Evolutionary conservation across 2,329 filamentous ascomycete genomes (phyloP).

Genomic region (Colletotrichum gigasporum): DNA sequence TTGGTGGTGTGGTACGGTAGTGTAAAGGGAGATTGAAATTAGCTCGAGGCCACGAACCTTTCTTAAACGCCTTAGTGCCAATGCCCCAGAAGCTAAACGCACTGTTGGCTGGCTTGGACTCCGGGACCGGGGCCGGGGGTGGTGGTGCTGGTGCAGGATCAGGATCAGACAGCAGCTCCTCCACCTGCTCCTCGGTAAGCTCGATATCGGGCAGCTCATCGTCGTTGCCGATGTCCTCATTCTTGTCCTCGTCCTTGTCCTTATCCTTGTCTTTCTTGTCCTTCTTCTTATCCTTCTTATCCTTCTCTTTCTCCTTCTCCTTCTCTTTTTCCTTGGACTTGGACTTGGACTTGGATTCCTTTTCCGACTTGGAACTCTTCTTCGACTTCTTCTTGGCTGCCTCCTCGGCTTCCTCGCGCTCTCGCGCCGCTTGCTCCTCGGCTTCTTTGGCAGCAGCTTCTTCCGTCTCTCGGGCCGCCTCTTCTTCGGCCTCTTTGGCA

Average conservation of each 20-base stretch:
- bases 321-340: constrained; percentile 45
- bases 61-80: constrained; percentile 54
- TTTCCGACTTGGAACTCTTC: constrained; percentile 47
- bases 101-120: constrained; percentile 45
- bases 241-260: constrained; percentile 35
- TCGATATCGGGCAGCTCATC: constrained; percentile 38
- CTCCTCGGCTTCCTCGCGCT: constrained; percentile 43
- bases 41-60: constrained; percentile 47
- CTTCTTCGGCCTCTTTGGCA: constrained; percentile 51
- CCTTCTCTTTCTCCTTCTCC: constrained; percentile 40
- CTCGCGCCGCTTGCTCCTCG: constrained; percentile 37
- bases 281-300: constrained; percentile 33
- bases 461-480: constrained; percentile 48
- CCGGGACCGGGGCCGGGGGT: constrained; percentile 8
- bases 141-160: constrained; percentile 25
- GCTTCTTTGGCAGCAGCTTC: constrained; percentile 41
- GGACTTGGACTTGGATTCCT: constrained; percentile 45
- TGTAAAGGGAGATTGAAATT: constrained; percentile 30
- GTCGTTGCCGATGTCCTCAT: constrained; percentile 30
- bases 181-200: constrained; percentile 52
- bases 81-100: constrained; percentile 68
- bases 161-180: constrained; percentile 49
- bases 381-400: constrained; percentile 53
- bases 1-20: constrained; percentile 32
- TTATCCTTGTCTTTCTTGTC: constrained; percentile 44